Evolutionary conservation across 1,139 yeast species (phyloP).

Genomic region (Kazachstania sp.): DNA sequence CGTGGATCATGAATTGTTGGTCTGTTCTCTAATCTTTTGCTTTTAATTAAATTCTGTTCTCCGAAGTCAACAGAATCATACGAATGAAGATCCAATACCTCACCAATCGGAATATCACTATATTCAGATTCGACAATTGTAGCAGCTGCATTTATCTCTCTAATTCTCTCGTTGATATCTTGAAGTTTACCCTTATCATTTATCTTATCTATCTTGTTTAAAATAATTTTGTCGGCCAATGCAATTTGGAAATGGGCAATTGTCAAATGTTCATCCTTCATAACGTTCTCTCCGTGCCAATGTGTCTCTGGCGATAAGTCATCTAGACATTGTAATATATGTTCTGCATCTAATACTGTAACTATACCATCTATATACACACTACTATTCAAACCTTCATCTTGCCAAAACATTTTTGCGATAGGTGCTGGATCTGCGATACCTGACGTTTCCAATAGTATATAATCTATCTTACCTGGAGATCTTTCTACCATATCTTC

Average conservation of each 20-base stretch:
- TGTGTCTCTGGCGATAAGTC: conserved; percentile 57
- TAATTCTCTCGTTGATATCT: conserved; percentile 36
- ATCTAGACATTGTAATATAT: conserved; percentile 57
- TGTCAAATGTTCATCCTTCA: conserved; percentile 45
- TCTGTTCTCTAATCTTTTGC: conserved; percentile 7
- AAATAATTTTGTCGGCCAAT: conserved; percentile 68
- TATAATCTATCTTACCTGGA: conserved; percentile 74
- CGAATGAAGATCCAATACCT: conserved; percentile 71
- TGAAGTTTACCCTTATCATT: conserved; percentile 26
- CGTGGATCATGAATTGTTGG: conserved; percentile 44
- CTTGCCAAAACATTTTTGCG: conserved; percentile 96
- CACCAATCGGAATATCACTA: conserved; percentile 59
- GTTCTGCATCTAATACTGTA: conserved; percentile 78
- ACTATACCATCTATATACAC: conserved; percentile 89
- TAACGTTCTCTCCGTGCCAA: conserved; percentile 43
- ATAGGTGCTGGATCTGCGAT: conserved; percentile 98
- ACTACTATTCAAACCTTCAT: conserved; percentile 73
- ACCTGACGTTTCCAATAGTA: conserved; percentile 88
- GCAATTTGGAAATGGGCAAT: conserved; percentile 90
- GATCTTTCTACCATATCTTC: conserved; percentile 73
- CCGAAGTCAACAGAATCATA: conserved; percentile 44
- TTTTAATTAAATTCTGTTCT: conserved; percentile 1
- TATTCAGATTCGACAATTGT: conserved; percentile 59
- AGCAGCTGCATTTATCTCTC: conserved; percentile 57
- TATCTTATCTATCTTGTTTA: conserved; percentile 66